phyloP scores from a whole-genome alignment of 306 rosid genomes.

The Cicer cuneatum region DNA sequence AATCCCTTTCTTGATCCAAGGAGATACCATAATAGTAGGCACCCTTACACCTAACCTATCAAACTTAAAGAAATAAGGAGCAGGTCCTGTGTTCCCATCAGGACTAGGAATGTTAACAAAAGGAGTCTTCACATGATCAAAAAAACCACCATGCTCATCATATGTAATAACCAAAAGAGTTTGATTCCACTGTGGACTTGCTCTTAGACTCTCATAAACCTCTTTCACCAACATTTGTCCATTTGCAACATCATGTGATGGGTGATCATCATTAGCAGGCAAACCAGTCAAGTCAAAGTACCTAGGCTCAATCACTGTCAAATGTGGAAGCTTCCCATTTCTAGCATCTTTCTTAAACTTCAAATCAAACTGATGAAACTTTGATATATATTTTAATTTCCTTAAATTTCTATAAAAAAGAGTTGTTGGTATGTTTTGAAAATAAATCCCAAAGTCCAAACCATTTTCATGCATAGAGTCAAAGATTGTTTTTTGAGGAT shows the following conservation, averaged over 20 bases:
- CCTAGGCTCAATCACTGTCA: constrained; percentile 90
- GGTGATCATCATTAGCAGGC: constrained; percentile 95
- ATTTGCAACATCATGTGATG: constrained; percentile 98
- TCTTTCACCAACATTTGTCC: constrained; percentile 96
- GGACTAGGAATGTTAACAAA: constrained; percentile 85
- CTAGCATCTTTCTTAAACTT: constrained; percentile 82
- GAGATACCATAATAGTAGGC: constrained; percentile 95
- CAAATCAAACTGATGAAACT: constrained; percentile 81
- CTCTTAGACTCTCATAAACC: constrained; percentile 87
- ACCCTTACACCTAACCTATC: constrained; percentile 98
- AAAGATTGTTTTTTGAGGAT: constrained; percentile 93
- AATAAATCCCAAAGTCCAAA: constrained; percentile 79
- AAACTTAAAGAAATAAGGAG: constrained; percentile 95
- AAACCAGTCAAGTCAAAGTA: constrained; percentile 79
- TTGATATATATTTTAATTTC: constrained; percentile 76
- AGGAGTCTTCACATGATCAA: constrained; percentile 91
- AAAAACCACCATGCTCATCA: constrained; percentile 97
- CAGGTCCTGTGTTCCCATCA: constrained; percentile 97
- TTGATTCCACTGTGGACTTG: constrained; percentile 94
- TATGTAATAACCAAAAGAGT: constrained; percentile 88
- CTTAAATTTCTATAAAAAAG: constrained; percentile 88
- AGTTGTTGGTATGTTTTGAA: constrained; percentile 85
- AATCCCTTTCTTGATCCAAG: constrained; percentile 97
- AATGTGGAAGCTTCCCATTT: constrained; percentile 81
- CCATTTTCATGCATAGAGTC: constrained; percentile 80